Percentiles rank a stretch among this genome's conserved stretches.
Conservation (phyloP, 495 filamentous ascomycete species). For the Neurospora sp. region DNA sequence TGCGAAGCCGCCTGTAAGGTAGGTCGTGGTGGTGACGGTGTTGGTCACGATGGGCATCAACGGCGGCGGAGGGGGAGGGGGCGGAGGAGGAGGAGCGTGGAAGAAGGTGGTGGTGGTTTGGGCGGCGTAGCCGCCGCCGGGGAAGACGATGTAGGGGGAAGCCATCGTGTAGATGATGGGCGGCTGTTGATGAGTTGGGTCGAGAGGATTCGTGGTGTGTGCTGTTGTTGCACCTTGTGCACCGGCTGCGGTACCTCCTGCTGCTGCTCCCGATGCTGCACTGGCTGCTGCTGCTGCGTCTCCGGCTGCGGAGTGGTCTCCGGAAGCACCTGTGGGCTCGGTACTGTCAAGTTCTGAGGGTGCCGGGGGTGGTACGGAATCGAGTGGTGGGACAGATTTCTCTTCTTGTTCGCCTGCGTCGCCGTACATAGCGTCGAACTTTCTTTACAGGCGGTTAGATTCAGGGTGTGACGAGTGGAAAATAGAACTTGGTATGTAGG, state of each 20-base stretch:
- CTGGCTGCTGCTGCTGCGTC: background rate
- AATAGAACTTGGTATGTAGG: background rate
- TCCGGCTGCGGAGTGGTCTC: background rate
- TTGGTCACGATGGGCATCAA: background rate
- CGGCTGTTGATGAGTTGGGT: background rate
- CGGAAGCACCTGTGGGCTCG: background rate
- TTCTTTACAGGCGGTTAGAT: background rate
- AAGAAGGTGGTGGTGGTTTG: background rate
- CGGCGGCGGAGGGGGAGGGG: slow-evolving; percentile 1
- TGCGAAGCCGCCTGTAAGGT: background rate
- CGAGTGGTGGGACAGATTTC: background rate
- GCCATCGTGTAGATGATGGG: background rate
- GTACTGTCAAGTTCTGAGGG: background rate
- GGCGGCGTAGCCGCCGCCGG: background rate
- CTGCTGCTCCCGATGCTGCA: background rate
- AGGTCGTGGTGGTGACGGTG: background rate
- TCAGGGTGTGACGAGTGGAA: background rate
- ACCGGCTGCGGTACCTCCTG: background rate
- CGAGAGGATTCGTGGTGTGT: background rate
- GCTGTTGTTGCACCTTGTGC: background rate
- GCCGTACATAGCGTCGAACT: background rate
- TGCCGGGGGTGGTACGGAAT: background rate
- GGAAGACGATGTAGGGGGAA: background rate
- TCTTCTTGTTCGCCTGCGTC: background rate
- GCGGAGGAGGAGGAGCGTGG: background rate